Evolutionary conservation across 2,329 filamentous ascomycete genomes (phyloP).

Genomic region (Sphaerostilbella broomeana): DNA sequence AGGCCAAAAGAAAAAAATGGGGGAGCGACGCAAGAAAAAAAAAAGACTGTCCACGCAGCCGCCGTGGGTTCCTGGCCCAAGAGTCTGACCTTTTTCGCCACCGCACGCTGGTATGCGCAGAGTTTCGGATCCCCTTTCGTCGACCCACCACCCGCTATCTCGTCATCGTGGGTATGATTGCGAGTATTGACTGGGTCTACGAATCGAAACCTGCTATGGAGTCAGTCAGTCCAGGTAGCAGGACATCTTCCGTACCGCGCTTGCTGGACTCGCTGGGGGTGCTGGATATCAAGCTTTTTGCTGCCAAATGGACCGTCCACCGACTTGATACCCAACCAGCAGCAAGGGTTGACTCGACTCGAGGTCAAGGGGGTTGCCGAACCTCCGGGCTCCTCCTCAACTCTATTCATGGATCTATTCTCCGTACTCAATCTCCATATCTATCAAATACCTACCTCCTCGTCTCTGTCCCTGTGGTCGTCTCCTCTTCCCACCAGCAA

Average conservation of each 20-base stretch:
- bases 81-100: not conserved
- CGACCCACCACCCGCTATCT: conserved; percentile 10
- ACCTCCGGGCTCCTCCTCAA: conserved; percentile 1
- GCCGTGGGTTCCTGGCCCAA: conserved; percentile 8
- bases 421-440: conserved; percentile 9
- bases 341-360: conserved; percentile 9
- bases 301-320: no score
- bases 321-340: conserved; percentile 9
- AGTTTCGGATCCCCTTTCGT: conserved; percentile 9
- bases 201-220: conserved; percentile 1
- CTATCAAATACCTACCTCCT: conserved; percentile 6
- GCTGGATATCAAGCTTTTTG: conserved; percentile 8
- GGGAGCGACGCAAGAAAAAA: conserved; percentile 1
- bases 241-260: no score
- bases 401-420: no score
- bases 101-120: conserved; percentile 8
- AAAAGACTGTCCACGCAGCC: not conserved
- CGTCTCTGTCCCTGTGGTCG: conserved; percentile 4
- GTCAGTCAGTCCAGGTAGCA: no score
- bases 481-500: not conserved
- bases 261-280: not conserved
- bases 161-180: conserved; percentile 14
- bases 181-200: conserved; percentile 12
- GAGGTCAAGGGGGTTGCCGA: conserved; percentile 5
- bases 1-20: conserved; percentile 6